These are phyloP conservation scores for Bruguiera sexangula DNA, from an alignment of 345 rosid genomes.

Conservation along the genomic window DNA sequence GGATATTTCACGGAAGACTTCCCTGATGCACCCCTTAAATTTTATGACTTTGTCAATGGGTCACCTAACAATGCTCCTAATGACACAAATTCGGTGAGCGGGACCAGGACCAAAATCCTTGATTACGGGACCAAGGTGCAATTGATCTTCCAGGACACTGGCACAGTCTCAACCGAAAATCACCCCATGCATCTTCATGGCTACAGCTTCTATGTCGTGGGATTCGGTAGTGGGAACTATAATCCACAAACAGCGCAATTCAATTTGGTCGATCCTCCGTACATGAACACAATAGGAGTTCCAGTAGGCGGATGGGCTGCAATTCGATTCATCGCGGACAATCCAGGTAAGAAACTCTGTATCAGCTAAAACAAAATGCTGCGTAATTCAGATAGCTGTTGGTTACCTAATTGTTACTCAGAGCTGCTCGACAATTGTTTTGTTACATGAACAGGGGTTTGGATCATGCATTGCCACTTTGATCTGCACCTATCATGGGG, in stretches of 20 bases:
- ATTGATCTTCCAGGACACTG: conserved; percentile 70
- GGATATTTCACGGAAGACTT: conserved; percentile 68
- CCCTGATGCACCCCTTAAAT: conserved; percentile 55
- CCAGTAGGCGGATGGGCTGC: conserved; percentile 96
- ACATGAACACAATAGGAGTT: conserved; percentile 81
- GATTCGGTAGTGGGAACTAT: conserved; percentile 64
- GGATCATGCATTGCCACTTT: conserved; percentile 88
- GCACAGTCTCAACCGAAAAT: conserved; percentile 68
- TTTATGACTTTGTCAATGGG: conserved; percentile 76
- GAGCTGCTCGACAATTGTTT: not conserved
- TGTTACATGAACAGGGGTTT: conserved; percentile 48
- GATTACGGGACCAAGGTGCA: conserved; percentile 70
- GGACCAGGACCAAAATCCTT: conserved; percentile 61
- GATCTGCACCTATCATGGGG: conserved; percentile 85
- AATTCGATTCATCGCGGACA: conserved; percentile 67
- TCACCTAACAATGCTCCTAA: conserved; percentile 69
- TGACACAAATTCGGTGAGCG: conserved; percentile 59
- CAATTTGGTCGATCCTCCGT: conserved; percentile 77
- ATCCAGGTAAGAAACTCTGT: conserved; percentile 50
- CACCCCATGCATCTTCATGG: conserved; percentile 95
- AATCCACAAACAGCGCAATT: conserved; percentile 45
- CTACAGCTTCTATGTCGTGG: conserved; percentile 76
- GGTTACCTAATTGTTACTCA: not conserved
- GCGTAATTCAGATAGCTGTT: not conserved
- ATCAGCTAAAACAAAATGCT: not conserved